Base-by-base conservation (phyloP, 2,329 filamentous ascomycete genomes). In the Emericellopsis atlantica region DNA sequence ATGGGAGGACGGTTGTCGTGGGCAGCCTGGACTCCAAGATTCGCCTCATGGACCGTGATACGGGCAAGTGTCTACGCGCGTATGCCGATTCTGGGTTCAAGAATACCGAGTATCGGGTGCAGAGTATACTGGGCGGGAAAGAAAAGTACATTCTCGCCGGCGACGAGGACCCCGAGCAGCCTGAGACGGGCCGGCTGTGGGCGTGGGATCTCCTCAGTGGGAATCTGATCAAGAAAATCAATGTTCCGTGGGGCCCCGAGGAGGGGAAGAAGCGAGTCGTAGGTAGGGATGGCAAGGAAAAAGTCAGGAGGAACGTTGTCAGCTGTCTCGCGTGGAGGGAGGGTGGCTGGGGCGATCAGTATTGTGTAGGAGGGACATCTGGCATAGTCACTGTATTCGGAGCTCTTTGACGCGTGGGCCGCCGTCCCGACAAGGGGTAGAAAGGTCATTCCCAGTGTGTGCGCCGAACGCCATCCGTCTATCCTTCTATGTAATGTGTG, bases 151-250 rank as follows among this genome's bases (percentile, higher is more conserved):
- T 92, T 2, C 53, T 95, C 4, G 83, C 78, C 39, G 90, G 90
- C 7, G 87, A 88, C 52, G 89, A 95, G 60, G 69, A 74, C 40
- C 52, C 49, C 1, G 55, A 51, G 32, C 53, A 42, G 16, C 33
- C 41, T 3, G 63, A 62, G 3, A 67, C 81, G 45, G 84, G 83
- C 3, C 69, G 69, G 51, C 61, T 88, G 7, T 80, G 81, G 65
- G 85, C 78, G 2, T 96, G 90, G 90, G 88, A 95, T 62, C 64
- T 94, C 16, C 57, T 95, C 41, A 81, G 73, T 6, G 89, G 86
- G 1, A 74, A 79, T 41, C 56, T 84, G 39, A 67, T 76, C 43
- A 76, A 82, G 26, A 76, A 67, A 48, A 61, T 95, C 6, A 61
- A 56, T 31, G 65, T 76, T 4, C 72, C 74, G 0, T 76, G 73